Evolutionary conservation across 2,329 filamentous ascomycete species (phyloP).

Genomic region (Tolypocladium ophioglossoides): DNA sequence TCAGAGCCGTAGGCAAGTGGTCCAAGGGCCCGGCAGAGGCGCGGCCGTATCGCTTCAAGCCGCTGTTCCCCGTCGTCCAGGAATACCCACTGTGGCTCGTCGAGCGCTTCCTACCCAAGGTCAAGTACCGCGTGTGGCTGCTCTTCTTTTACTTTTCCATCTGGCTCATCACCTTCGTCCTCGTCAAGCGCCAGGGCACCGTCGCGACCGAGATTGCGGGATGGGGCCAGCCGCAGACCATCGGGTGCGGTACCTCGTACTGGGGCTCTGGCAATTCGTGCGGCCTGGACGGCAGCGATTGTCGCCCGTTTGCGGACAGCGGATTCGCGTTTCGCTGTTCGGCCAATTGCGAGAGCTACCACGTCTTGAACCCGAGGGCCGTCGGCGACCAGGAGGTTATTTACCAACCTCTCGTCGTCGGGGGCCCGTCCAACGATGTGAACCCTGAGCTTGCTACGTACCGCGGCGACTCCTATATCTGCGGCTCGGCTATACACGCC

Average conservation of each 20-base stretch:
- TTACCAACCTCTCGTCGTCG: constrained; percentile 56
- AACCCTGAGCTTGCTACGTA: constrained; percentile 48
- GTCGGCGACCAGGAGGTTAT: constrained; percentile 60
- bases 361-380: constrained; percentile 61
- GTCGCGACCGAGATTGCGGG: constrained; percentile 50
- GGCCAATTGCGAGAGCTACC: constrained; percentile 56
- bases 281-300: constrained; percentile 63
- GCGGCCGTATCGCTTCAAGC: constrained; percentile 36
- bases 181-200: constrained; percentile 57
- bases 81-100: constrained; percentile 53
- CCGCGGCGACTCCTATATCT: constrained; percentile 83
- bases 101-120: constrained; percentile 49
- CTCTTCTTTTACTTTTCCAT: constrained; percentile 49
- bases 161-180: constrained; percentile 60
- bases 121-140: constrained; percentile 46
- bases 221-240: constrained; percentile 54
- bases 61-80: constrained; percentile 57
- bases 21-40: constrained; percentile 44
- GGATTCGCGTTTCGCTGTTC: constrained; percentile 67
- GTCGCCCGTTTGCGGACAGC: constrained; percentile 61
- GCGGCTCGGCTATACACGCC: constrained; percentile 73
- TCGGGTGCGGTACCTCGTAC: constrained; percentile 58
- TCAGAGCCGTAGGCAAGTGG: constrained; percentile 36
- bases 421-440: constrained; percentile 43
- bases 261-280: constrained; percentile 64